phyloP scores from a whole-genome alignment of 768 basidiomycete species.

The Lactarius sp. region DNA sequence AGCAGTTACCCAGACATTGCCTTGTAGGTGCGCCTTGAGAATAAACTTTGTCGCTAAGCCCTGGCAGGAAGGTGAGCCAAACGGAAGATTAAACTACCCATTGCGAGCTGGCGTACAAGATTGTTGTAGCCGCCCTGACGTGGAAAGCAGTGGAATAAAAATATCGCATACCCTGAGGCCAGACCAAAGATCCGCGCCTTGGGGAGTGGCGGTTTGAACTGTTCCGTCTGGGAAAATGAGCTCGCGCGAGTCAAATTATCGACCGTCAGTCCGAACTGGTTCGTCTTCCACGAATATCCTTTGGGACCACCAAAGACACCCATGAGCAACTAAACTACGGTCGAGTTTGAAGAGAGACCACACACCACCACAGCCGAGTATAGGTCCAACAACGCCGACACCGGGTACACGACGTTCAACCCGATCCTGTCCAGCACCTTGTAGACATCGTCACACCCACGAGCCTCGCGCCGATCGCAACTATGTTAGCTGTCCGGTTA shows the following conservation, averaged over 20 bases:
- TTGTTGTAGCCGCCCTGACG: constrained; percentile 20
- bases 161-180: constrained; percentile 3
- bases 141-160: too few species aligned
- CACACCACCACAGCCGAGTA: constrained; percentile 29
- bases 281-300: constrained; percentile 23
- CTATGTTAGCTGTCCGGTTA: constrained; percentile 8
- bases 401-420: constrained; percentile 25
- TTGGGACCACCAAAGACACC: neutral
- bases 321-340: neutral
- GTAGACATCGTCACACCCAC: constrained; percentile 30
- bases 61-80: neutral
- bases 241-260: constrained; percentile 26
- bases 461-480: constrained; percentile 27
- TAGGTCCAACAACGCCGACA: constrained; percentile 28
- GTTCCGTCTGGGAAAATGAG: constrained; percentile 27
- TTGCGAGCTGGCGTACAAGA: constrained; percentile 2
- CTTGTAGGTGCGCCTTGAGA: constrained; percentile 16
- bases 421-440: constrained; percentile 22
- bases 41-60: constrained; percentile 23
- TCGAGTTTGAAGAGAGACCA: neutral
- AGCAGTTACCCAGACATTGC: constrained; percentile 16
- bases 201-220: constrained; percentile 15
- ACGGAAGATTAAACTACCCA: neutral
- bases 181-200: constrained; percentile 22
- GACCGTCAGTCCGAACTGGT: constrained; percentile 25